Evolutionary conservation across 2,329 filamentous ascomycete species (phyloP).

Genomic region (Zalaria obscura): DNA sequence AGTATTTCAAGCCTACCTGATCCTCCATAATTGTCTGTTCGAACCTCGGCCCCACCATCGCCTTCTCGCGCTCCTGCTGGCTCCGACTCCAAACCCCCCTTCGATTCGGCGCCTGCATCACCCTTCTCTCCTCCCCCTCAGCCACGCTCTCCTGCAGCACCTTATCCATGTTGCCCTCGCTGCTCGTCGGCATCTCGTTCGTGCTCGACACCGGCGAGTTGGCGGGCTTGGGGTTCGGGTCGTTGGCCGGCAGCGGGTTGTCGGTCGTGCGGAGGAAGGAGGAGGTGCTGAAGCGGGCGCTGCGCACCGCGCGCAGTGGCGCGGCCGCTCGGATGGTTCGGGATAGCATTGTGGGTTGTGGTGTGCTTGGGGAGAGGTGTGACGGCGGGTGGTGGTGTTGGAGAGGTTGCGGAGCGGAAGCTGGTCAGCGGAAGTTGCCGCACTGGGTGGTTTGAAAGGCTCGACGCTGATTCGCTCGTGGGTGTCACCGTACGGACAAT

Average conservation of each 20-base stretch:
- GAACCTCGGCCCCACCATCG: constrained; percentile 89
- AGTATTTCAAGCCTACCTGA: constrained; percentile 80
- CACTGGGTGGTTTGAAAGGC: not conserved
- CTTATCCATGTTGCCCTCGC: constrained; percentile 34
- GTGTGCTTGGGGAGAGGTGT: not conserved
- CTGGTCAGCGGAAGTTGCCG: no score
- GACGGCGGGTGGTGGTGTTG: not conserved
- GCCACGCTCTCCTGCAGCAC: constrained; percentile 41
- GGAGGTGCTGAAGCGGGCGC: constrained; percentile 11
- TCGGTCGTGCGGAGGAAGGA: constrained; percentile 11
- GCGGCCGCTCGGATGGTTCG: not conserved
- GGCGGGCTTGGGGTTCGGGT: constrained; percentile 38
- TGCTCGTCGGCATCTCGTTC: constrained; percentile 42
- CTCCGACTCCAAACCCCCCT: constrained; percentile 67
- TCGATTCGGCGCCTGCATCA: constrained; percentile 77
- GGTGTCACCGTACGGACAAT: not conserved
- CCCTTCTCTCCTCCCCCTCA: constrained; percentile 40
- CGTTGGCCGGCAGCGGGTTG: constrained; percentile 47
- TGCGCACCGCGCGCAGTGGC: not conserved
- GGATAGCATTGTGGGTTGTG: not conserved
- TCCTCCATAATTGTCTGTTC: constrained; percentile 90
- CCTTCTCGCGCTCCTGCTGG: constrained; percentile 66
- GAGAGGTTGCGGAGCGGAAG: not conserved
- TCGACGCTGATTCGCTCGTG: not conserved
- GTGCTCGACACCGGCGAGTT: constrained; percentile 39